Conservation (phyloP, 495 filamentous ascomycete genomes). For the Aspergillus funiculosus region DNA sequence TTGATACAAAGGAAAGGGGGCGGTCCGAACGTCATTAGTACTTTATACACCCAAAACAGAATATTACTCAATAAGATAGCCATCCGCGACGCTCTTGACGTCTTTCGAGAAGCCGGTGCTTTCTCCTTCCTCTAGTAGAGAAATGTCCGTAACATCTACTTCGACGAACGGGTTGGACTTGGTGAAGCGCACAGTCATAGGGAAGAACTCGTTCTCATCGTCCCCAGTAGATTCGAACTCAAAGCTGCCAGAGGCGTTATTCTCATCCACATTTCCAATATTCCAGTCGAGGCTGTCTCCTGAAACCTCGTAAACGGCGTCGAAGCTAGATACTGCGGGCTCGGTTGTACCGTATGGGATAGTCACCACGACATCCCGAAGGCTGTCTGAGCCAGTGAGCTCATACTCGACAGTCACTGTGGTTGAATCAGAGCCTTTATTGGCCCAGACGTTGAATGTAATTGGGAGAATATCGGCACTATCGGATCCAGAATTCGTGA, state of each 20-base stretch:
- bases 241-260: constrained; percentile 76
- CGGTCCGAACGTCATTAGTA: constrained; percentile 43
- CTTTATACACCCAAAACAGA: constrained; percentile 34
- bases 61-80: constrained; percentile 69
- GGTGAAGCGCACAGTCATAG: constrained; percentile 85
- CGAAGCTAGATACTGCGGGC: constrained; percentile 83
- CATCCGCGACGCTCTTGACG: constrained; percentile 75
- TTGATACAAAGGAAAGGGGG: constrained; percentile 15
- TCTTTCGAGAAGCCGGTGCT: constrained; percentile 85
- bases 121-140: constrained; percentile 69
- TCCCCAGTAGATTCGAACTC: constrained; percentile 87
- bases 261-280: constrained; percentile 74
- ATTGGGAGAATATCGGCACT: constrained; percentile 71
- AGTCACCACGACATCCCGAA: constrained; percentile 78
- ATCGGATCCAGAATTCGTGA: constrained; percentile 65
- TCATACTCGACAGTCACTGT: constrained; percentile 93
- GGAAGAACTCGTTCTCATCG: constrained; percentile 88
- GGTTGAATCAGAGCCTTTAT: constrained; percentile 72
- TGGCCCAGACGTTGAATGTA: constrained; percentile 93
- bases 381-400: constrained; percentile 64
- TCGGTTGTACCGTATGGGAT: constrained; percentile 81
- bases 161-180: constrained; percentile 83
- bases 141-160: constrained; percentile 74
- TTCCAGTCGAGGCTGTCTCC: constrained; percentile 93
- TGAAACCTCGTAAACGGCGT: constrained; percentile 88